Base-by-base conservation (phyloP, 2,329 filamentous ascomycete species). In the Hymenoscyphus repandus region DNA sequence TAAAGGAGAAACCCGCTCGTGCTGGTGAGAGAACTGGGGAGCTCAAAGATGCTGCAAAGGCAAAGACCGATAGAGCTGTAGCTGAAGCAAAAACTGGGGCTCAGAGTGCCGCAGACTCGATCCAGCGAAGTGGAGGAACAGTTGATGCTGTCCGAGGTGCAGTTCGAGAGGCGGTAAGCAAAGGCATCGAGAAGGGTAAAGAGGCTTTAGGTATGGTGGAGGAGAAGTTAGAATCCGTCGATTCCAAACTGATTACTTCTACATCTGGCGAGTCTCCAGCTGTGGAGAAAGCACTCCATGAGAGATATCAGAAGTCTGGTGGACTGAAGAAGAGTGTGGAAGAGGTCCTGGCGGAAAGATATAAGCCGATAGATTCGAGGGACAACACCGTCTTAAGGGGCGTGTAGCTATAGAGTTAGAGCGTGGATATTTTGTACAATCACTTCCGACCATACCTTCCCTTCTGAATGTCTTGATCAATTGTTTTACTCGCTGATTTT, bases 341-440 rank as follows among this genome's bases (percentile, higher is more conserved):
- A 54, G 74, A 82, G 62, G 70, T 73, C 38, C 66, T 84, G 47
- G 72, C 69, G 44, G 77, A 82, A 63, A 70, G 80, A 59, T 83
- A 83, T 61, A 72, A 64, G 58, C 74, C 73, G 0, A 65, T 77
- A 52, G 70, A 68, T 32, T 31, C 57, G 52, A 68, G 59, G 39
- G 63, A 66, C 10, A 68, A 69, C 43, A 64, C 66, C 38, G 56
- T 62, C 18, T 49, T 73, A 43, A 65, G 66, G 22, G 68, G 67
- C 42, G 58, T 67, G 57, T 67, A 61, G 33, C 17, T 64, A 32
- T 56, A 50, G 49, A 42, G 47, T 36, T 49, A 50, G 39, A 52
- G 18, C 40, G 20, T 46, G 49, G 38, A 43, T n/a, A 38, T 34
- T 43, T 41, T 38, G 22, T 27, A 27, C 22, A 27, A 27, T 27